phyloP scores from a whole-genome alignment of 2,329 filamentous ascomycete genomes.

The Verticillium tricorpus region DNA sequence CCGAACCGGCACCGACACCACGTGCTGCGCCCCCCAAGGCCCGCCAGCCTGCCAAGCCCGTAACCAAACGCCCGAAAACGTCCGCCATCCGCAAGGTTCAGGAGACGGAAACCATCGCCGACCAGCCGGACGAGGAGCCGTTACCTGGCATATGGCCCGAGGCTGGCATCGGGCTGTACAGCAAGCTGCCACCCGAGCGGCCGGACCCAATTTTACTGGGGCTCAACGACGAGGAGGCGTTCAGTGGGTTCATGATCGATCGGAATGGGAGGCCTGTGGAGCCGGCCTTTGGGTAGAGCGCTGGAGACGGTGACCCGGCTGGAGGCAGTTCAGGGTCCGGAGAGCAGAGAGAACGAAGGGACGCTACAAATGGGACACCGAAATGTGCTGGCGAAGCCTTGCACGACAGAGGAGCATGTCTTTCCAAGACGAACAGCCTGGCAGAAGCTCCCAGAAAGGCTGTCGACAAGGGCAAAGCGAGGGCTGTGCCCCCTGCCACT shows the following conservation, averaged over 20 bases:
- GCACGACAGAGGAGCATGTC: not conserved
- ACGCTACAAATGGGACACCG: not conserved
- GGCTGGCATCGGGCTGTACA: constrained; percentile 34
- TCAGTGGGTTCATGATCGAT: constrained; percentile 39
- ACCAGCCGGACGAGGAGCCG: constrained; percentile 21
- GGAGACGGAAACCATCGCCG: constrained; percentile 19
- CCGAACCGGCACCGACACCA: not conserved
- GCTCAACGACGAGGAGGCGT: constrained; percentile 35
- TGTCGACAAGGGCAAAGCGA: not conserved
- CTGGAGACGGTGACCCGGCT: not conserved
- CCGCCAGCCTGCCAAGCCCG: not conserved
- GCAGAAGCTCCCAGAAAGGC: not conserved
- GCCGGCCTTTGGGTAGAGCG: constrained; percentile 13
- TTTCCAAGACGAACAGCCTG: not conserved
- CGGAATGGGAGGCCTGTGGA: constrained; percentile 28
- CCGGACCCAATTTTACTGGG: constrained; percentile 33
- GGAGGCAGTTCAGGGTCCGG: no score
- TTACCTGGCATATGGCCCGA: constrained; percentile 35
- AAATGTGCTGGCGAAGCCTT: no score
- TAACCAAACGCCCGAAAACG: constrained; percentile 23
- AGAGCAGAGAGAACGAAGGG: not conserved
- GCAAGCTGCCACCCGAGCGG: constrained; percentile 29
- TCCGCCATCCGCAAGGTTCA: constrained; percentile 28
- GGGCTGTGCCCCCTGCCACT: not conserved
- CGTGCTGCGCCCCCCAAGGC: not conserved